Evolutionary conservation across 1,284 basidiomycete species (phyloP).

Genomic region (Volvariella volvacea): DNA sequence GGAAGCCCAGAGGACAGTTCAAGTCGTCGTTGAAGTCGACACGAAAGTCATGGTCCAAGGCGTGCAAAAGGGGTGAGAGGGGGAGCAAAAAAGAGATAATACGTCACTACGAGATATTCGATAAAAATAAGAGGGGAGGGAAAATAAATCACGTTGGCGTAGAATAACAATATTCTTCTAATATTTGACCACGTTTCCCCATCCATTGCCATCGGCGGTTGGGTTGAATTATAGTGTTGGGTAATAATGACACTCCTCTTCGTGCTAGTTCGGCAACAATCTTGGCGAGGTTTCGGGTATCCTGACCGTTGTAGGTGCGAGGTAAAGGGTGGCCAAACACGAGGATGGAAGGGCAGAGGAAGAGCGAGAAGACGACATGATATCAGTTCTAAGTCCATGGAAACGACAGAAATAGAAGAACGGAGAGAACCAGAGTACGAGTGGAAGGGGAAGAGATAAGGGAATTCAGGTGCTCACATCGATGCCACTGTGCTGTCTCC

Average conservation of each 20-base stretch:
- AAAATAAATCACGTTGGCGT: no score
- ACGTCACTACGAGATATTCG: no score
- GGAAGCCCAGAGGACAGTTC: no score
- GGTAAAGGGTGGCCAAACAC: no score
- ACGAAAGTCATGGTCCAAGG: no score
- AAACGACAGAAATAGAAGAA: conserved; percentile 2
- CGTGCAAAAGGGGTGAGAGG: no score
- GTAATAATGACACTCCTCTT: conserved; percentile 57
- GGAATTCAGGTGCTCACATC: conserved; percentile 59
- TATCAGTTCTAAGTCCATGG: conserved; percentile 14
- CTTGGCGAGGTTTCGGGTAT: conserved; percentile 79
- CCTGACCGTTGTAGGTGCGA: conserved; percentile 36
- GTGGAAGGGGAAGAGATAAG: conserved; percentile 5
- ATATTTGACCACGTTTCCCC: conserved; percentile 62
- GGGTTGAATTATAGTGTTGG: conserved; percentile 68
- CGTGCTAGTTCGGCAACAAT: conserved; percentile 71
- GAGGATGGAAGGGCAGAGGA: no score
- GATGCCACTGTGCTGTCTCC: conserved; percentile 81
- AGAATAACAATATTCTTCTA: conserved; percentile 36
- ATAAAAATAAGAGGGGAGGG: no score
- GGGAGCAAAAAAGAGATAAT: no score
- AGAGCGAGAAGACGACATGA: neutral
- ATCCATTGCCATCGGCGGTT: conserved; percentile 77
- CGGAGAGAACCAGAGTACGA: conserved; percentile 1
- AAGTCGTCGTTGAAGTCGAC: no score